phyloP scores from a whole-genome alignment of 2,329 filamentous ascomycete genomes.

The Penicillium psychrosexuale region DNA sequence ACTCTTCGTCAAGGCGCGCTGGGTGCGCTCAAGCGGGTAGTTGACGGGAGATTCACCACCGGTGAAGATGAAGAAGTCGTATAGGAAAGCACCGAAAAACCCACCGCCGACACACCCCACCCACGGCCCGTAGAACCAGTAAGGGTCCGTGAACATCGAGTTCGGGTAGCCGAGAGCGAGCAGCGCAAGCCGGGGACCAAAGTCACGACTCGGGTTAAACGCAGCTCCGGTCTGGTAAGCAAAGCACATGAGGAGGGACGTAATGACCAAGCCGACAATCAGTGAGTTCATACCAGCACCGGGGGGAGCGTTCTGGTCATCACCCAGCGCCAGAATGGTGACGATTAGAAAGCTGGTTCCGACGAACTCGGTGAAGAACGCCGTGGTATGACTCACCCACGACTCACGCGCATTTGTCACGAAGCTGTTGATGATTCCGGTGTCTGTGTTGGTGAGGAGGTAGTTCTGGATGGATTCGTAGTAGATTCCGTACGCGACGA shows the following conservation, averaged over 20 bases:
- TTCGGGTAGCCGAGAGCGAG: constrained; percentile 46
- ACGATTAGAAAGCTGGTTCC: constrained; percentile 43
- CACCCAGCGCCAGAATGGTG: constrained; percentile 47
- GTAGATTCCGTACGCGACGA: constrained; percentile 48
- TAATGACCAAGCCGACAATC: constrained; percentile 47
- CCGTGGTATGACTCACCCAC: constrained; percentile 39
- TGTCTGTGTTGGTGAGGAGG: constrained; percentile 27
- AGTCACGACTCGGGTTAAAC: constrained; percentile 51
- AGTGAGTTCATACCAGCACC: constrained; percentile 53
- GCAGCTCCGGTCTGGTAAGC: constrained; percentile 49
- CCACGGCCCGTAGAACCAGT: constrained; percentile 50
- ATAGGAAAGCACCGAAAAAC: constrained; percentile 48
- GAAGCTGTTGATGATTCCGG: constrained; percentile 41
- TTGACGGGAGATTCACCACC: constrained; percentile 53
- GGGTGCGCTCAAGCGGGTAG: constrained; percentile 46
- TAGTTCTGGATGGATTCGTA: constrained; percentile 34
- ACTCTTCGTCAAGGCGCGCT: constrained; percentile 47
- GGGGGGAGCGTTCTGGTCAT: constrained; percentile 48
- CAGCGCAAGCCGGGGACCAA: constrained; percentile 49
- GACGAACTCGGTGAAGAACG: constrained; percentile 50
- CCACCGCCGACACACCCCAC: constrained; percentile 38
- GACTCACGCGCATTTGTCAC: constrained; percentile 45
- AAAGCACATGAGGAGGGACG: constrained; percentile 37
- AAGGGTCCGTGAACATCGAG: constrained; percentile 43
- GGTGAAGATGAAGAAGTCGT: constrained; percentile 52